Percentiles rank a stretch among this genome's conserved stretches.
phyloP scores from a whole-genome alignment of 345 rosid genomes.

The Salix arbutifolia region DNA sequence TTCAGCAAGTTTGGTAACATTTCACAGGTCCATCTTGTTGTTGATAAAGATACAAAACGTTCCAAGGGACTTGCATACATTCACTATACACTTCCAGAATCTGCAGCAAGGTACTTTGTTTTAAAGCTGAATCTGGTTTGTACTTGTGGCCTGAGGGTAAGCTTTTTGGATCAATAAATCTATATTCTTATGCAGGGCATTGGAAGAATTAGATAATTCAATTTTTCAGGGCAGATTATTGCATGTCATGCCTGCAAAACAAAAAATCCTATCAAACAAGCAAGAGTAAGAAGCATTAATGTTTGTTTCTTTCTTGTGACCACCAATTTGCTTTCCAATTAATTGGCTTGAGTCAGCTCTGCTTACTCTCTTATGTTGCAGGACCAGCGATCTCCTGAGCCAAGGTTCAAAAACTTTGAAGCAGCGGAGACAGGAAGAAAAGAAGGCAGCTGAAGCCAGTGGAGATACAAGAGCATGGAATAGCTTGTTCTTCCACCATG shows the following conservation, averaged over 20 bases:
- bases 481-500: constrained; percentile 85
- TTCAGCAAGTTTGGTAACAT: constrained; percentile 60
- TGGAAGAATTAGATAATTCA: constrained; percentile 67
- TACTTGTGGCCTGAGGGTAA: neutral
- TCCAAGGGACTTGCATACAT: constrained; percentile 87
- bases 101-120: constrained; percentile 65
- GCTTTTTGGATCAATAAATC: neutral
- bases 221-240: constrained; percentile 86
- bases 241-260: constrained; percentile 78
- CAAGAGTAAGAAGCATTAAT: constrained; percentile 44
- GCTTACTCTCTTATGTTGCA: constrained; percentile 12
- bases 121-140: neutral
- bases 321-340: neutral
- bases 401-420: constrained; percentile 63
- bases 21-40: constrained; percentile 74
- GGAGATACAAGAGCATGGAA: constrained; percentile 94
- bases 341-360: neutral
- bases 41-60: constrained; percentile 82
- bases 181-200: constrained; percentile 52
- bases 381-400: constrained; percentile 26
- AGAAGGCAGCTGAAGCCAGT: constrained; percentile 82
- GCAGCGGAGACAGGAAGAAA: constrained; percentile 70
- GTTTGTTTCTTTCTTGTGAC: neutral
- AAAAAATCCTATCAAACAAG: constrained; percentile 42
- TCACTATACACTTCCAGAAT: constrained; percentile 56